Evolutionary conservation across 176 grass and related monocot species (phyloP).

Genomic region (Saccharum spontaneum): DNA sequence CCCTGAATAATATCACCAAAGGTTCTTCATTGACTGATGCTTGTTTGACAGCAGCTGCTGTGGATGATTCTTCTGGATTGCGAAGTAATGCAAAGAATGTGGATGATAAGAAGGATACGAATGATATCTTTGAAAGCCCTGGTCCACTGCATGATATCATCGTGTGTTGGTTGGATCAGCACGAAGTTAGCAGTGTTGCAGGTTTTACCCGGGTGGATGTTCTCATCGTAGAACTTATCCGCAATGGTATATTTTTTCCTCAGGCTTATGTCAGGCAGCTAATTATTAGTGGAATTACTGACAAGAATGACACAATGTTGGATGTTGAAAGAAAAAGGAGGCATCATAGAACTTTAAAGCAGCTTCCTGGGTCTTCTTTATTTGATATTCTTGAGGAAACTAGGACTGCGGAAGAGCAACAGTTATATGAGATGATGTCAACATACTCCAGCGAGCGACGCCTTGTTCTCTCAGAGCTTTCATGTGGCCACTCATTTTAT

Average conservation of each 20-base stretch:
- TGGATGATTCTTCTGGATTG: slow-evolving; percentile 40
- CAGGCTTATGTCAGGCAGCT: slow-evolving; percentile 96
- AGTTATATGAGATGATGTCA: slow-evolving; percentile 58
- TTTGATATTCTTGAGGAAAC: slow-evolving; percentile 83
- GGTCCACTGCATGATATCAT: slow-evolving; percentile 95
- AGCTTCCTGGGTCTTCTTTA: slow-evolving; percentile 74
- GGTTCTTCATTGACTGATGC: slow-evolving; percentile 52
- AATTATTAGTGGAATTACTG: slow-evolving; percentile 90
- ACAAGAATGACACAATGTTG: slow-evolving; percentile 60
- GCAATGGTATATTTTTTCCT: slow-evolving; percentile 86
- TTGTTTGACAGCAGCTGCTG: slow-evolving; percentile 33
- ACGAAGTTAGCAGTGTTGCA: slow-evolving; percentile 73
- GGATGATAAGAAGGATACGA: slow-evolving; percentile 62
- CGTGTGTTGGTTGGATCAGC: slow-evolving; percentile 98
- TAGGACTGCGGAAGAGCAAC: slow-evolving; percentile 51
- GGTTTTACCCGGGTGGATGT: slow-evolving; percentile 75
- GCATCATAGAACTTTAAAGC: slow-evolving; percentile 87
- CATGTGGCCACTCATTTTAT: slow-evolving; percentile 47
- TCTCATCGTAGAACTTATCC: slow-evolving; percentile 81
- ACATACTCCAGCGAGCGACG: slow-evolving; percentile 87
- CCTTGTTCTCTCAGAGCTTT: slow-evolving; percentile 79
- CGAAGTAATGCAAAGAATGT: slow-evolving; percentile 46
- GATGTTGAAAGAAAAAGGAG: slow-evolving; percentile 81
- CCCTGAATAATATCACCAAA: slow-evolving; percentile 48
- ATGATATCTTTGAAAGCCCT: slow-evolving; percentile 81